Evolutionary conservation across 1,139 yeast species (phyloP).

Genomic region (Hemisphaericaspora subhashii): DNA sequence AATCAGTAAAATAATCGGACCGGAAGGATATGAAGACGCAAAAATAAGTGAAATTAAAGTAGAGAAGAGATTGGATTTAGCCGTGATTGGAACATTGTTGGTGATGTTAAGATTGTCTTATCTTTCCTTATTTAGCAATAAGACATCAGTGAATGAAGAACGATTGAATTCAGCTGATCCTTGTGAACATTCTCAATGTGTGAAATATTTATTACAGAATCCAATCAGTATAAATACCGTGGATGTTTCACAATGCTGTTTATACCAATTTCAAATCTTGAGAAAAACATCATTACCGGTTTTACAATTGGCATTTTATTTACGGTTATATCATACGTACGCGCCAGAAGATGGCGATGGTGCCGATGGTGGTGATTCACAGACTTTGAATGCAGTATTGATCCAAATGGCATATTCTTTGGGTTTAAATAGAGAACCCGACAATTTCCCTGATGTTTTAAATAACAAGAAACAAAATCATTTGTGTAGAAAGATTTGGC

Average conservation of each 20-base stretch:
- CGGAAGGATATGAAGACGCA: constrained; percentile 21
- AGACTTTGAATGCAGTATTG: constrained; percentile 36
- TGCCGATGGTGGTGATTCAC: constrained; percentile 46
- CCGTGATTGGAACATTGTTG: constrained; percentile 31
- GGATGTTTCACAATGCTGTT: constrained; percentile 52
- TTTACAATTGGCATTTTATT: constrained; percentile 45
- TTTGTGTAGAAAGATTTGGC: constrained; percentile 56
- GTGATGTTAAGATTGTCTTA: constrained; percentile 32
- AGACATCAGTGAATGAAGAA: constrained; percentile 26
- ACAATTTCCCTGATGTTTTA: constrained; percentile 20
- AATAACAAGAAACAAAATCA: constrained; percentile 31
- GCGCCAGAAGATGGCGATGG: constrained; percentile 57
- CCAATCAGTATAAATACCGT: constrained; percentile 49
- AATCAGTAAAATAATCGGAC: constrained; percentile 28
- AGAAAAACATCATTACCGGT: constrained; percentile 50
- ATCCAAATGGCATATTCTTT: constrained; percentile 44
- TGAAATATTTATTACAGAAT: constrained; percentile 42
- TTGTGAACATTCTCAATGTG: constrained; percentile 27
- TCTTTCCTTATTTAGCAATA: constrained; percentile 36
- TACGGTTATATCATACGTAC: constrained; percentile 37
- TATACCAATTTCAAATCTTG: constrained; percentile 50
- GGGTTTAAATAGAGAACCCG: constrained; percentile 49
- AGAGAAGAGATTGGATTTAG: constrained; percentile 34
- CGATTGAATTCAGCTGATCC: constrained; percentile 25
- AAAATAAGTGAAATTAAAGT: constrained; percentile 22